Percentiles rank a stretch among this genome's conserved stretches.
These are phyloP conservation scores for Gelatoporia subvermispora DNA, from an alignment of 768 basidiomycete species.

Conservation along the genomic window DNA sequence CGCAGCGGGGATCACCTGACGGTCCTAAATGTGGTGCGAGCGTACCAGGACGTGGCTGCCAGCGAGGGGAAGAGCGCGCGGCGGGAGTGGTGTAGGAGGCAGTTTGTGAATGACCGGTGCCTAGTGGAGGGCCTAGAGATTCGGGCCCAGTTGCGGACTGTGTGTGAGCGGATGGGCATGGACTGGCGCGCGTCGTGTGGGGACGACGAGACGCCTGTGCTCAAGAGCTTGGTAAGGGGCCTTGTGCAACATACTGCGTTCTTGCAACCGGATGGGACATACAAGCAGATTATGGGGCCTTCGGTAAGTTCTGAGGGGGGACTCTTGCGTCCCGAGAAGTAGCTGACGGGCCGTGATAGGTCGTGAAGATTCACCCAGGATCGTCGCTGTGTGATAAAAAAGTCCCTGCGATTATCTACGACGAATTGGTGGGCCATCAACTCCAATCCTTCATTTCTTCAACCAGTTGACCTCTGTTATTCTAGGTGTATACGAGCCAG, in stretches of 20 bases:
- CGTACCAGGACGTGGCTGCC: conserved; percentile 67
- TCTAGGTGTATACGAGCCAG: conserved; percentile 73
- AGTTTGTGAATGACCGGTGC: conserved; percentile 80
- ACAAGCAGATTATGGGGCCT: conserved; percentile 76
- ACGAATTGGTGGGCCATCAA: conserved; percentile 70
- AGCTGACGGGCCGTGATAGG: conserved; percentile 27
- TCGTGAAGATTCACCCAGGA: conserved; percentile 87
- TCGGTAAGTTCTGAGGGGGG: conserved; percentile 39
- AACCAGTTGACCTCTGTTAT: not conserved
- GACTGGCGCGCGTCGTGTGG: conserved; percentile 56
- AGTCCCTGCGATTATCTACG: conserved; percentile 83
- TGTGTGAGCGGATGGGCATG: conserved; percentile 56
- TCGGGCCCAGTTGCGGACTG: conserved; percentile 66
- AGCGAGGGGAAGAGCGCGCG: conserved; percentile 43
- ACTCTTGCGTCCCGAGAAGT: not conserved
- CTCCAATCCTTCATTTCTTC: not conserved
- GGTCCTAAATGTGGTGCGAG: conserved; percentile 75
- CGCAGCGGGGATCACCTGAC: conserved; percentile 89
- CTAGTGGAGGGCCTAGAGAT: conserved; percentile 77
- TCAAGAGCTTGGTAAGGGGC: conserved; percentile 71
- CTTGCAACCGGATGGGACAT: conserved; percentile 79
- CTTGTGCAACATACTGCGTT: conserved; percentile 81
- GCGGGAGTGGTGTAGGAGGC: conserved; percentile 78
- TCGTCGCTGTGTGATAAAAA: conserved; percentile 80
- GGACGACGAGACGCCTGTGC: conserved; percentile 54